These are phyloP conservation scores for Tulasnella calospora DNA, from an alignment of 768 basidiomycete genomes.

Conservation along the genomic window DNA sequence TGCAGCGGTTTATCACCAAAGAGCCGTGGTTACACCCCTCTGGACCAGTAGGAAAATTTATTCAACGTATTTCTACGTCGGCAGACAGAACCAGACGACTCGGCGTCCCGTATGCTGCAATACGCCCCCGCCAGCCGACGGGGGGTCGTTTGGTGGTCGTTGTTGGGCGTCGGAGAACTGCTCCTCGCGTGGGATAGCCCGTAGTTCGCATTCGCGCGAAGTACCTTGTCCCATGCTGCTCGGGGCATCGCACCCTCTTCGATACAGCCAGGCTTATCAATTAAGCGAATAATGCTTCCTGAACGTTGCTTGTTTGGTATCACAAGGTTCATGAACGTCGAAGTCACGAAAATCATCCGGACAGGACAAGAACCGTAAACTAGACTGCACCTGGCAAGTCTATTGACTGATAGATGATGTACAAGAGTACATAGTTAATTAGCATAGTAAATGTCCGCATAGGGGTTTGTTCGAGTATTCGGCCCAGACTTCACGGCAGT, in stretches of 20 bases:
- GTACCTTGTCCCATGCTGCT: background rate
- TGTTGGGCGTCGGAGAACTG: background rate
- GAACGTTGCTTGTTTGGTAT: background rate
- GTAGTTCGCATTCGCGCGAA: background rate
- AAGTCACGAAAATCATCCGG: background rate
- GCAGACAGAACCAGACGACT: no score
- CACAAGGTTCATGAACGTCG: background rate
- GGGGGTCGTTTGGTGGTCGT: background rate
- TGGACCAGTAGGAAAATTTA: no score
- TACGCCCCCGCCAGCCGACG: no score
- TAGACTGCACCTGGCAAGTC: background rate
- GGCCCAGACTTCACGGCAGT: background rate
- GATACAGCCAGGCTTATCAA: background rate
- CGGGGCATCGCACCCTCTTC: background rate
- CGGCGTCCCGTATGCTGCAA: no score
- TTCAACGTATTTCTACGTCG: no score
- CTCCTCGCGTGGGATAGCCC: background rate
- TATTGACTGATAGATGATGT: background rate
- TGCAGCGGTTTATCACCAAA: no score
- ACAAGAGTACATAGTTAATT: background rate
- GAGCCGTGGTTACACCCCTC: no score
- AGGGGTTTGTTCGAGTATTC: background rate
- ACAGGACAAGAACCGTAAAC: background rate
- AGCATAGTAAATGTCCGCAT: background rate
- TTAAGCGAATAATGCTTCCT: background rate